Base-by-base conservation (phyloP, 2,329 filamentous ascomycete species). In the Rhytidhysteron rufulum region DNA sequence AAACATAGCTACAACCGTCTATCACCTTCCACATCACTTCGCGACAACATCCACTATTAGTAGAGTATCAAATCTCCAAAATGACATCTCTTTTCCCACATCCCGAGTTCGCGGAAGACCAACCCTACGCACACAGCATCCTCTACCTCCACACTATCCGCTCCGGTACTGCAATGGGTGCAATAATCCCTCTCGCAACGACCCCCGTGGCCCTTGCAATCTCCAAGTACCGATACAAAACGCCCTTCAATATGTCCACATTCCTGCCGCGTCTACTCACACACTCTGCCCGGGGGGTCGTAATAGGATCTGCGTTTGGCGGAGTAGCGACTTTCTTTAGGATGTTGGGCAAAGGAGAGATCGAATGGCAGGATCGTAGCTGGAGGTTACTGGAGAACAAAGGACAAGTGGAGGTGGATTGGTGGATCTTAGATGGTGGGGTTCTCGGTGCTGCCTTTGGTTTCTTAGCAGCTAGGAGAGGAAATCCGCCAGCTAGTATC, bases 311-410 rank as follows among this genome's bases (percentile, higher is more conserved):
- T 1, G 69, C 66, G 0, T 44, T 78, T 1, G 61, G 74, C 18
- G 62, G 63, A 2, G 42, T 73, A 4, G 72, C 65, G 48, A 64
- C 78, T 4, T 57, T 62, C 20, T 66, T 54, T 0, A 65, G 72
- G 2, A 83, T 85, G 80, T 63, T 63, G 39, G 78, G 75, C 0
- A 67, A 70, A 13, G 72, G 79, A 48, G 68, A 74, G 30, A 77
- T 85, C 22, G 80, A 85, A 59, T 85, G 80, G 80, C 63, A 75
- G 52, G 80, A 85, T 54, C 69, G 82, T 15, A 73, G 73, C 41
- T 85, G 80, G 79, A 66, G 81, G 21, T 54, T 85, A 36, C 50
- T 81, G 31, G 77, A 77, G 61, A 83, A 77, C 47, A 57, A 62
- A 30, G 73, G 76, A 0, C 80, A 85, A 66, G 53, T 77, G 1